Evolutionary conservation across 2,329 filamentous ascomycete genomes (phyloP), one percentile per base, ranked within the genome.

Genomic region (Alternaria sp.): DNA sequence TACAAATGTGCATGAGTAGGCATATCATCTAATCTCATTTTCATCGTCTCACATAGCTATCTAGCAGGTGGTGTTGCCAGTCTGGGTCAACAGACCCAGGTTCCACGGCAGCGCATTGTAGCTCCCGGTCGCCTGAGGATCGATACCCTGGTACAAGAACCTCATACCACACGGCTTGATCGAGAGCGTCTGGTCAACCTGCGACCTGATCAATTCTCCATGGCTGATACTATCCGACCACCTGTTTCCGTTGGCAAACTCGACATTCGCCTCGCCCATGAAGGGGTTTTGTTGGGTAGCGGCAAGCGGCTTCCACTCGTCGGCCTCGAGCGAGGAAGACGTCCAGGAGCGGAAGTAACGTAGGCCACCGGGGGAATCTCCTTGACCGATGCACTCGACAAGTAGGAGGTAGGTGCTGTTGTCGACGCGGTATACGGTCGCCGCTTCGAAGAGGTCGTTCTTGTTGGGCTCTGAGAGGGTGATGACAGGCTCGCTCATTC

Each of bases 261-360:
- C 64, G 1, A 82, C 80, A 63, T 82, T 82, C 12, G 68, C 75
- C n/a, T 70, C 69, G 5, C 80, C 65, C 43, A 78, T 71, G 66
- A 82, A 82, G 1, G 81, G 80, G 55, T 80, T 76, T 5, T 67
- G 63, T 62, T 82, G 78, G 8, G 76, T 78, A 8, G 70, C 74
- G 0, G 79, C 79, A 20, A 81, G 74, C 14, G 69, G 61, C 6
- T 66, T 75, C 81, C 81, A 83, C 15, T 41, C 37, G 1, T 63
- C 59, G 1, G 79, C 80, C 3, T 67, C 63, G 9, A 82, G 68
- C 37, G 63, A 72, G 5, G 56, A 68, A 3, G 79, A 71, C 0
- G 80, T 82, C 79, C 79, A 82, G 2, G 75, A 79, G 21, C 78
- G 75, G 75, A 82, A 83, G 61, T 80, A 82, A 3, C 80, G 76